Conservation (phyloP, 2,329 filamentous ascomycete species). For the Daldinia eschscholtzii region DNA sequence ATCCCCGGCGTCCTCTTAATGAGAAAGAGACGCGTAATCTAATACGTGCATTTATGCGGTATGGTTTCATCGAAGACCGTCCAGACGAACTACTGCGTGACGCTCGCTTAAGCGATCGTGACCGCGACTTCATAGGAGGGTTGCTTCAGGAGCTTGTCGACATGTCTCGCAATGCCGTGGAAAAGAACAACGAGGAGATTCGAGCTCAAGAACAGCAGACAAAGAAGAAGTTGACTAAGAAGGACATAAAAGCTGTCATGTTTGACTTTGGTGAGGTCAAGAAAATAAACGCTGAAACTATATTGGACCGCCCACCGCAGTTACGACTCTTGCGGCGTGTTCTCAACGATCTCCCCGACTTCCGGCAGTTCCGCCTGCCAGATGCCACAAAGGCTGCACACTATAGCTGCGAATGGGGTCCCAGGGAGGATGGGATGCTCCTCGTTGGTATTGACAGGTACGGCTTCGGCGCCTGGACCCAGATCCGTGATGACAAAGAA, state of each 20-base stretch:
- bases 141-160: conserved; percentile 81
- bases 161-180: conserved; percentile 69
- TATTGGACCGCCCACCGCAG: conserved; percentile 90
- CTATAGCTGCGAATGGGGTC: conserved; percentile 92
- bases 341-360: conserved; percentile 75
- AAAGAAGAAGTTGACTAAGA: conserved; percentile 90
- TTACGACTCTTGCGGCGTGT: conserved; percentile 85
- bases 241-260: conserved; percentile 95
- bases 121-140: conserved; percentile 80
- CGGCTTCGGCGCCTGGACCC: conserved; percentile 94
- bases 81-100: conserved; percentile 89
- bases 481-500: conserved; percentile 92
- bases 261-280: conserved; percentile 96
- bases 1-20: conserved; percentile 89
- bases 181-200: conserved; percentile 76
- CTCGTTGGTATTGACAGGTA: conserved; percentile 93
- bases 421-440: conserved; percentile 96
- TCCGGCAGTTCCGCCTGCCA: conserved; percentile 83
- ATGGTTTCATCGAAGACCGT: conserved; percentile 89
- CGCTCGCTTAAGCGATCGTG: conserved; percentile 84
- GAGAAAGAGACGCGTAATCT: conserved; percentile 95
- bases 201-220: conserved; percentile 84
- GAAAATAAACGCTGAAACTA: conserved; percentile 94
- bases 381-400: conserved; percentile 93
- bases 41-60: conserved; percentile 90